Evolutionary conservation across 306 rosid species (phyloP), one percentile per base, ranked within the genome.

Genomic region (Glycine tomentella): DNA sequence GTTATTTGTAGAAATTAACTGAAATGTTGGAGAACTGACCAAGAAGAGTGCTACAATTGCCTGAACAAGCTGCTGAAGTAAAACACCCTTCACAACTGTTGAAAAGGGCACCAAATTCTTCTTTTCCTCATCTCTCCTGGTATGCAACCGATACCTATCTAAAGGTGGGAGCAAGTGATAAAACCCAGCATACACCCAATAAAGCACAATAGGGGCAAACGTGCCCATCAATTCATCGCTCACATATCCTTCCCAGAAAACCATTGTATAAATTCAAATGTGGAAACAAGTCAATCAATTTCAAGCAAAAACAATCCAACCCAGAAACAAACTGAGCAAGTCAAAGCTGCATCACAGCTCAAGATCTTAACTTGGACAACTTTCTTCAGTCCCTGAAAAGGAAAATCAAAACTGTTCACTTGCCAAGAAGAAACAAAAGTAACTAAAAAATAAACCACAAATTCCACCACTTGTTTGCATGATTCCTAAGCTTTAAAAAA

Each of bases 141-240:
- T 80, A 80, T 94, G 97, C 88, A 94, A 81, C 31, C 97, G 90
- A 46, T 88, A 90, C 58, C 80, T 88, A 31, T 92, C 97, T 77
- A 92, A 71, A 68, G 89, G 89, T 57, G 87, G 97, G 78, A 90
- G 83, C 85, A 86, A 86, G 85, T 92, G 91, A 83, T 92, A 91
- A 55, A 92, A 69, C 56, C 94, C 98, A 25, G 92, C 97, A 86
- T 94, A 94, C 36, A 91, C 56, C 98, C 98, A 94, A 87, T 94
- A 94, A 6, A 94, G 79, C 81, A 91, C 84, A 81, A 94, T 90
- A n/a, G 97, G 97, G 57, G 97, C 97, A 83, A 92, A 88, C 0
- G 98, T 94, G 44, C 94, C 98, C 93, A 94, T 88, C 75, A 91
- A 69, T 68, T 94, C 97, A 67, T 94, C 98, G 67, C 94, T 92